Conservation (phyloP, 2,329 filamentous ascomycete species). For the Monilinia fructigena region DNA sequence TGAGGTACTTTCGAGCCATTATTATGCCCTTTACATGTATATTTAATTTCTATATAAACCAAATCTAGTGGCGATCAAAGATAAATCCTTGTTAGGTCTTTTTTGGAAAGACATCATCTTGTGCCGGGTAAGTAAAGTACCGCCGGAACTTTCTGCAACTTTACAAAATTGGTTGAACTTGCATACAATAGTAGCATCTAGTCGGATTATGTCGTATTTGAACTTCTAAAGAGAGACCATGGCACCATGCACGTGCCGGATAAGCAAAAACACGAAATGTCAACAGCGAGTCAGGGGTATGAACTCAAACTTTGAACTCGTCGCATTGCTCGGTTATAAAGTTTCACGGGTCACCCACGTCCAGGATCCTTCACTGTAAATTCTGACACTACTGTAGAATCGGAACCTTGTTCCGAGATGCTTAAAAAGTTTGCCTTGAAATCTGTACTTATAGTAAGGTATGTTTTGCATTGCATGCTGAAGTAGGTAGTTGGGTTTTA, state of each 20-base stretch:
- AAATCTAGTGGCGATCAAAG: neutral
- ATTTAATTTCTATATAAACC: neutral
- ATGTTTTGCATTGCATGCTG: constrained; percentile 16
- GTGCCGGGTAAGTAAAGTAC: neutral
- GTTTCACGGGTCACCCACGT: neutral
- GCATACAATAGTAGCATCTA: no score
- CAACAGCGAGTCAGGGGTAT: constrained; percentile 10
- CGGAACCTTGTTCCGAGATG: constrained; percentile 12
- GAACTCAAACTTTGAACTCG: constrained; percentile 7
- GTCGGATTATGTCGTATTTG: no score
- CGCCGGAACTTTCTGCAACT: neutral
- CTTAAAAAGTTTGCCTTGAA: constrained; percentile 1
- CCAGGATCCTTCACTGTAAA: neutral
- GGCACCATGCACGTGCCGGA: neutral
- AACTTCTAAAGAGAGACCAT: no score
- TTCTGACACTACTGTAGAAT: constrained; percentile 8
- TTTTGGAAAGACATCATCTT: neutral
- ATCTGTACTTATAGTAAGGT: neutral
- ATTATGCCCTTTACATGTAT: neutral
- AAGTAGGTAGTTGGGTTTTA: neutral
- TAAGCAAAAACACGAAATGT: neutral
- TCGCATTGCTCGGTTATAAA: constrained; percentile 2
- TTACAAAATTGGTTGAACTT: no score
- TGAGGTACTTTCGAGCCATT: neutral
- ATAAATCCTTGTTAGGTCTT: neutral